These are phyloP conservation scores for Aspergillus ustus DNA, from an alignment of 2,329 filamentous ascomycete species.

Conservation along the genomic window DNA sequence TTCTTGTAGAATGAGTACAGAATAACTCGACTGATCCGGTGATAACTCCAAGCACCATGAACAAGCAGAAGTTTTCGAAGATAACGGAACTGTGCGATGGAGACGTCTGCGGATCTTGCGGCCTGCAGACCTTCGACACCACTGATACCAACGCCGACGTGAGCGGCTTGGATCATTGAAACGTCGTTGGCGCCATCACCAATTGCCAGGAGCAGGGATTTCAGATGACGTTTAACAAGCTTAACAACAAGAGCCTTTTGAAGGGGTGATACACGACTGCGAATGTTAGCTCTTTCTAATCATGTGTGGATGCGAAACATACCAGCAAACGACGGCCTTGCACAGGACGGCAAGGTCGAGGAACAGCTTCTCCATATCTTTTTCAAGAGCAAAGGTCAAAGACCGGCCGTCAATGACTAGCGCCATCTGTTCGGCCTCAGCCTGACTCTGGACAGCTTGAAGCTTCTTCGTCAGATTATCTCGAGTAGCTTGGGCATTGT, in stretches of 20 bases:
- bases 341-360: slow-evolving; percentile 92
- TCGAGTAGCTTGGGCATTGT: slow-evolving; percentile 74
- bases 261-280: slow-evolving; percentile 88
- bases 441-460: slow-evolving; percentile 84
- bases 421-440: slow-evolving; percentile 77
- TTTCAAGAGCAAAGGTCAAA: slow-evolving; percentile 88
- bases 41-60: slow-evolving; percentile 97
- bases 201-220: slow-evolving; percentile 90
- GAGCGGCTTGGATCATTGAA: slow-evolving; percentile 99
- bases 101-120: slow-evolving; percentile 91
- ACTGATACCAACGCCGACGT: slow-evolving; percentile 97
- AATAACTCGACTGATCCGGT: slow-evolving; percentile 95
- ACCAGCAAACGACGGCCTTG: slow-evolving; percentile 96
- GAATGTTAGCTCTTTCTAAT: slow-evolving; percentile 15
- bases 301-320: slow-evolving; percentile 30
- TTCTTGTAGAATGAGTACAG: slow-evolving; percentile 99
- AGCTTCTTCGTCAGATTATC: slow-evolving; percentile 94
- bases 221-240: slow-evolving; percentile 91
- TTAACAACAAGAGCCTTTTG: slow-evolving; percentile 98
- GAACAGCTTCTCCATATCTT: slow-evolving; percentile 90
- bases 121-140: slow-evolving; percentile 96
- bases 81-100: slow-evolving; percentile 94
- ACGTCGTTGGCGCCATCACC: slow-evolving; percentile 98
- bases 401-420: slow-evolving; percentile 96
- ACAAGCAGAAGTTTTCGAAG: slow-evolving; percentile 92